Evolutionary conservation across 352 stramenopile genomes (phyloP), one percentile per base, ranked within the genome.

Genomic region (Thalassiosira livingstoniorum): DNA sequence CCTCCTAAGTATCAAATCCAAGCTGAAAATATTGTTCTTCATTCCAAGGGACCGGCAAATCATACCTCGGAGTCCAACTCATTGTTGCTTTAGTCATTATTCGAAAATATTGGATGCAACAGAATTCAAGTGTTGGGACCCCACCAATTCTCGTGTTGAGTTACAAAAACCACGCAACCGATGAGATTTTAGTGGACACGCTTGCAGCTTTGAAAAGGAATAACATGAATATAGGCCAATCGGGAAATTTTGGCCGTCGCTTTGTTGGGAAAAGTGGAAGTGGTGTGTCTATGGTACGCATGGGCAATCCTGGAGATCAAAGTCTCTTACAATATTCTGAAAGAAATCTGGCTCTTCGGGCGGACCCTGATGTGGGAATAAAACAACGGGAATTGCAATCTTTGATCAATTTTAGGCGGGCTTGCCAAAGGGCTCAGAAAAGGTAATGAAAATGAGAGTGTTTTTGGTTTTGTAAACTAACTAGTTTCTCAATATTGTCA

Each of bases 141-240:
- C 93, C 92, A 13, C 93, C 93, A 5, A 96, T 96, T 51, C 77
- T 97, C 29, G 92, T 96, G 21, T 71, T 97, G 4, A 96, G 90
- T 29, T 97, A 97, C 87, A 97, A 96, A 74, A 97, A 97, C 75
- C 93, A 97, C 73, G 93, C 93, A 29, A 96, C 95, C 42, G 94
- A 97, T 75, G 94, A 96, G 54, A 96, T 97, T 74, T 45, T 96
- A 29, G 42, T 93, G 25, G 94, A 97, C 60, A 82, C n/a, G n/a
- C n/a, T n/a, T n/a, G n/a, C n/a, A n/a, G n/a, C n/a, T n/a, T n/a
- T n/a, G n/a, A n/a, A n/a, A n/a, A n/a, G n/a, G n/a, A n/a, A n/a
- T n/a, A n/a, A n/a, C n/a, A n/a, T n/a, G n/a, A n/a, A n/a, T n/a
- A n/a, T n/a, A n/a, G n/a, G n/a, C n/a, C n/a, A n/a, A n/a, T n/a